phyloP scores from a whole-genome alignment of 169 alveolate genomes.

The Plasmodium chabaudi region DNA sequence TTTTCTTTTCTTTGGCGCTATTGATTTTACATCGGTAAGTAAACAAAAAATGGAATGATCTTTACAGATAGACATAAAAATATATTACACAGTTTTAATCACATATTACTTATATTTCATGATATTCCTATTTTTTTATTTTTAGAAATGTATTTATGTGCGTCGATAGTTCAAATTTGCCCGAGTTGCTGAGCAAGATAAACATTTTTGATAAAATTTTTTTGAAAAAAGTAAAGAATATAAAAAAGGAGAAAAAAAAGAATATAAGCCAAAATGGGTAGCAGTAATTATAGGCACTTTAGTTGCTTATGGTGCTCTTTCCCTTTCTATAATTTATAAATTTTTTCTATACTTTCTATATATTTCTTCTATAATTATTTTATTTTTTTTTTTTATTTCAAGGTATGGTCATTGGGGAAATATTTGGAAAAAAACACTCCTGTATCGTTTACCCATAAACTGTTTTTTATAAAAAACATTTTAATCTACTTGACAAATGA shows the following conservation, averaged over 20 bases:
- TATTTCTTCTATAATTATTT: too few species aligned
- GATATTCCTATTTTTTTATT: constrained; percentile 1
- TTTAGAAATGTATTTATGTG: constrained; percentile 64
- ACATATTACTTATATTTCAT: neutral
- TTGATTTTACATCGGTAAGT: constrained; percentile 72
- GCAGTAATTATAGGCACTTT: neutral
- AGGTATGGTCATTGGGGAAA: constrained; percentile 70
- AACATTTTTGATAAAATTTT: constrained; percentile 58
- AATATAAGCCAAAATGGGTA: neutral
- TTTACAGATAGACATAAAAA: constrained; percentile 27
- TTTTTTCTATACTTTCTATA: neutral
- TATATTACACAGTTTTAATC: neutral
- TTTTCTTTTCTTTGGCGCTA: constrained; percentile 80
- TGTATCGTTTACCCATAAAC: constrained; percentile 56
- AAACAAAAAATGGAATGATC: neutral
- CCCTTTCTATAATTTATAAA: neutral
- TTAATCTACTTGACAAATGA: constrained; percentile 55
- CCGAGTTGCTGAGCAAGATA: constrained; percentile 71
- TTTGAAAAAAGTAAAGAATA: constrained; percentile 60
- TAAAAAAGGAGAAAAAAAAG: constrained; percentile 7
- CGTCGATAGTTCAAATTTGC: constrained; percentile 73
- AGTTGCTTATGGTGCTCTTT: neutral
- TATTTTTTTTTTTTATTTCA: neutral
- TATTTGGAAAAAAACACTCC: constrained; percentile 66
- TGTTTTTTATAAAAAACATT: constrained; percentile 60